Percentiles rank a stretch among this genome's conserved stretches.
Conservation (phyloP, 768 basidiomycete genomes). For the Pleurotus tuoliensis region DNA sequence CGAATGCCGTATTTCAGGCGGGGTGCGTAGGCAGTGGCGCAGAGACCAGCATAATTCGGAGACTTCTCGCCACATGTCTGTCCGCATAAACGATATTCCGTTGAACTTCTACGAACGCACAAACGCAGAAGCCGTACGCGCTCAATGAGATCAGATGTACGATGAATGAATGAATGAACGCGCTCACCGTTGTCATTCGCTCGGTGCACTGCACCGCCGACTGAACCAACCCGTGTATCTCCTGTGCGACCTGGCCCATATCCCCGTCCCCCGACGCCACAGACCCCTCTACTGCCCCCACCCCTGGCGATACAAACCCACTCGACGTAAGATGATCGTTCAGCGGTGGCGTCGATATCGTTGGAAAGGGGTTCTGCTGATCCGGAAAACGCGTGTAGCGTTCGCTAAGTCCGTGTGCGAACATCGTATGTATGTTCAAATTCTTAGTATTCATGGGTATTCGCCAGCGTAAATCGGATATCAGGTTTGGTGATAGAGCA, state of each 20-base stretch:
- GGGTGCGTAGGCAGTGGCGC: not conserved
- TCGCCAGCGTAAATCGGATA: no score
- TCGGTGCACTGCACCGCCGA: not conserved
- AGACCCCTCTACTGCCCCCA: no score
- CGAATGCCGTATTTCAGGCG: conserved; percentile 1
- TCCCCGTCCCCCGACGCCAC: no score
- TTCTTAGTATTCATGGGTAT: no score
- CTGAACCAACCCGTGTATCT: not conserved
- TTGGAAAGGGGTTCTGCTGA: not conserved
- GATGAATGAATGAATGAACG: not conserved
- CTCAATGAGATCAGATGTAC: no score
- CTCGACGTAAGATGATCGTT: not conserved
- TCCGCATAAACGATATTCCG: not conserved
- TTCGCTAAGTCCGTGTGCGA: conserved; percentile 1
- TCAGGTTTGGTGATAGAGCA: no score
- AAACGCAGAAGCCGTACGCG: no score
- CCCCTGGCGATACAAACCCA: not conserved
- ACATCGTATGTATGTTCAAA: not conserved
- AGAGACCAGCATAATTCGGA: not conserved
- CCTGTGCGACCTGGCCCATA: not conserved
- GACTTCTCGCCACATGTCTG: not conserved
- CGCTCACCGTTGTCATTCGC: not conserved
- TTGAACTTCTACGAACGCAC: not conserved
- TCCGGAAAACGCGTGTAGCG: conserved; percentile 1
- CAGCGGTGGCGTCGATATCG: not conserved